phyloP scores from a whole-genome alignment of 139 green algal species.

The Haematococcus lacustris region DNA sequence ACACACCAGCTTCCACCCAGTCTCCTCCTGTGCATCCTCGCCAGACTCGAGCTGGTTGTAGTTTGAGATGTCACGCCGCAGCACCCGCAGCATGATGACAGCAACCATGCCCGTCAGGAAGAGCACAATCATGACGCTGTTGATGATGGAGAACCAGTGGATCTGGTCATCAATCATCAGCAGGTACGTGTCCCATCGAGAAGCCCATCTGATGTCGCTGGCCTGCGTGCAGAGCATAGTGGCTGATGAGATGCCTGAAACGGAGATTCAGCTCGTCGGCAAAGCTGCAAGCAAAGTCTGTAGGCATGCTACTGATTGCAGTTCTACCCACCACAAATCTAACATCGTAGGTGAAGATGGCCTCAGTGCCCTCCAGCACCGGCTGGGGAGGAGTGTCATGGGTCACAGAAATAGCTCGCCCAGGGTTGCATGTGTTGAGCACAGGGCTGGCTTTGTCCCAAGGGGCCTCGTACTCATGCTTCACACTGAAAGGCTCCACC shows the following conservation, averaged over 20 bases:
- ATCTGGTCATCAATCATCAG: slow-evolving; percentile 93
- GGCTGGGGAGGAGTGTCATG: slow-evolving; percentile 65
- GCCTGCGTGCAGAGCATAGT: slow-evolving; percentile 10
- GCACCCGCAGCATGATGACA: slow-evolving; percentile 97
- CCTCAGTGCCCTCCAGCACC: slow-evolving; percentile 72
- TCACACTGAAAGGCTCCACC: slow-evolving; percentile 85
- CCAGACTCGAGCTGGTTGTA: slow-evolving; percentile 95
- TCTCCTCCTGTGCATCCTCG: slow-evolving; percentile 92
- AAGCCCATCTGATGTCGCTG: slow-evolving; percentile 89
- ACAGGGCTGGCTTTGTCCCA: slow-evolving; percentile 57
- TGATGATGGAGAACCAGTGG: slow-evolving; percentile 99
- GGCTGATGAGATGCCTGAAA: background rate
- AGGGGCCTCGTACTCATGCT: slow-evolving; percentile 78
- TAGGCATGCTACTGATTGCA: background rate
- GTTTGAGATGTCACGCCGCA: slow-evolving; percentile 90
- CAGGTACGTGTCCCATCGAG: slow-evolving; percentile 97
- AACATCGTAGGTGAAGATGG: slow-evolving; percentile 98
- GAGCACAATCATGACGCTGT: slow-evolving; percentile 97
- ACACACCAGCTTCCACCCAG: slow-evolving; percentile 94
- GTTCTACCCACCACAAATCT: slow-evolving; percentile 59
- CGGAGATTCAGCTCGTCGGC: background rate
- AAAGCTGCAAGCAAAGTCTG: background rate
- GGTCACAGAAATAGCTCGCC: slow-evolving; percentile 68
- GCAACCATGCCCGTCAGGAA: slow-evolving; percentile 97
- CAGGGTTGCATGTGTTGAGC: slow-evolving; percentile 86